A percentile compares a stretch with the other conserved stretches of the same genome.
Evolutionary conservation across 1,284 basidiomycete genomes (phyloP).

Genomic region (Lentinula novae-zelandiae): DNA sequence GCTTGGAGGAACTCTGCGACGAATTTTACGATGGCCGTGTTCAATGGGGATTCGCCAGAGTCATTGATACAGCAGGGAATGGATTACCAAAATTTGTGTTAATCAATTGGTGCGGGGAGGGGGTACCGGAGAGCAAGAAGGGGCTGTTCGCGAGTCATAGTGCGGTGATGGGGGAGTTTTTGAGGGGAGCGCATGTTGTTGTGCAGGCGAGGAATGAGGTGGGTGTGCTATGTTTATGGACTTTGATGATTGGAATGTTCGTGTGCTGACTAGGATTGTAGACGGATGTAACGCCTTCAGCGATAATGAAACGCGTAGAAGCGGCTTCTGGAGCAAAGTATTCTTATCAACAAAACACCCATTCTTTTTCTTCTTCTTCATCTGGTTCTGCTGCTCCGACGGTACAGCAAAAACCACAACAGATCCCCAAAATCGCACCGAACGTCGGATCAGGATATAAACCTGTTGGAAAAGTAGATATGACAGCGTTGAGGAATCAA

Average conservation of each 20-base stretch:
- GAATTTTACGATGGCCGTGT: slow-evolving; percentile 95
- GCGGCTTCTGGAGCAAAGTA: slow-evolving; percentile 94
- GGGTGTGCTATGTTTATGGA: neutral
- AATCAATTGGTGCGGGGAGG: slow-evolving; percentile 92
- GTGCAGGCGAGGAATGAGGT: neutral
- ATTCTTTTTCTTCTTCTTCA: too few relatives aligned
- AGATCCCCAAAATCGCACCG: slow-evolving; percentile 37
- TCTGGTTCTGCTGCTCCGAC: too few relatives aligned
- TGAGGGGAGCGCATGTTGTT: slow-evolving; percentile 53
- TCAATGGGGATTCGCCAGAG: slow-evolving; percentile 90
- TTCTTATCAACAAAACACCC: slow-evolving; percentile 58
- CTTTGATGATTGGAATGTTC: neutral
- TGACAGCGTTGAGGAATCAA: slow-evolving; percentile 42
- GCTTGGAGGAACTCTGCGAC: slow-evolving; percentile 81
- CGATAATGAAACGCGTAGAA: slow-evolving; percentile 86
- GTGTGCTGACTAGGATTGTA: slow-evolving; percentile 24
- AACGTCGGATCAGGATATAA: slow-evolving; percentile 66
- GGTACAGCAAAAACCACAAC: slow-evolving; percentile 48
- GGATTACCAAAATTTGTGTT: slow-evolving; percentile 92
- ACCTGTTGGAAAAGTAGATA: slow-evolving; percentile 69
- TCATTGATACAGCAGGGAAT: slow-evolving; percentile 89
- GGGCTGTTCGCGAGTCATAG: slow-evolving; percentile 92
- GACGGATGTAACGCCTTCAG: slow-evolving; percentile 76
- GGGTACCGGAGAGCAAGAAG: slow-evolving; percentile 90
- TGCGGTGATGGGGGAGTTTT: slow-evolving; percentile 76